Base-by-base conservation (phyloP, 768 basidiomycete genomes). In the Suillus subaureus region DNA sequence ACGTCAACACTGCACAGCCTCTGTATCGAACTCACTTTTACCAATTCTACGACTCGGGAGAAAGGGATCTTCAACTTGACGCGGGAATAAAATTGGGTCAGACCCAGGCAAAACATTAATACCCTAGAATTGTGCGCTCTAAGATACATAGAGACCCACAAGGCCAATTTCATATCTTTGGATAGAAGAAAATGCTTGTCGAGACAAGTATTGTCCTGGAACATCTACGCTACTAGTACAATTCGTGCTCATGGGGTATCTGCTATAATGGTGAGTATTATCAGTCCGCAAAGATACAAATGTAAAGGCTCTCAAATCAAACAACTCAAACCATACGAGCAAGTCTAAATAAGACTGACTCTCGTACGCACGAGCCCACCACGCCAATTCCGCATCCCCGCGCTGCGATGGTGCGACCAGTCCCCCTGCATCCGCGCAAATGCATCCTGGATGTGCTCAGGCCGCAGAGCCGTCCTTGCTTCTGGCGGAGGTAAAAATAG, bases 381-480 rank as follows among this genome's bases (percentile, higher is more conserved):
- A 61, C 93, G 83, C 90, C 92, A 97, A 74, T 96, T 94, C 67
- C 88, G 83, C 87, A 96, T 92, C 1, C 94, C 94, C 2, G 92
- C 93, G 28, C 89, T 90, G 60, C 94, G 88, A 47, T 84, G 82
- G 70, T 93, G 91, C 3, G 89, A 82, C 88, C 92, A 92, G 67
- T 95, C 90, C 6, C 88, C 83, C 75, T 96, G 94, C 90, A 97
- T 96, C 66, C 93, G 81, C 3, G 92, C 81, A 74, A 96, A 97
- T 0, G 95, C 96, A 75, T 96, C 94, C 69, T 94, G 90, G 12
- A 97, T 94, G 72, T 97, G 95, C 64, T 93, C 89, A 0, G 94
- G 91, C 31, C 86, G 81, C 55, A 97, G 77, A 0, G 93, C 87
- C 4, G 89, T 92, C 64, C 92, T 80, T 2, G 92, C 90, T 72